Conservation (phyloP, 352 stramenopile genomes). For the Pythium aphanidermatum region DNA sequence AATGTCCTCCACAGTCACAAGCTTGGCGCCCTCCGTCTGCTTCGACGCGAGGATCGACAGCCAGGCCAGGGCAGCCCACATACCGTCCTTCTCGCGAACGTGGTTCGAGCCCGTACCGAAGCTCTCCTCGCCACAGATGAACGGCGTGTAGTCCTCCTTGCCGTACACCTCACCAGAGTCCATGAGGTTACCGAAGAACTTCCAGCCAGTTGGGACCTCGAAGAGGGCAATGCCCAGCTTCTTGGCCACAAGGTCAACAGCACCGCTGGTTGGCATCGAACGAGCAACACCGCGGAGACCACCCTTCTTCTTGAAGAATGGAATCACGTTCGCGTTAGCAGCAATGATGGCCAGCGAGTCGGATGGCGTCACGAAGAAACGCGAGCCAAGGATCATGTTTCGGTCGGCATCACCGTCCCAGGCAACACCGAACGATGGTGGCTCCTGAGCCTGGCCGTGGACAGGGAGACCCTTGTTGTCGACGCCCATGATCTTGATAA, state of each 20-base stretch:
- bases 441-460: conserved; percentile 66
- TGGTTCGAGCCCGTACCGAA: conserved; percentile 99
- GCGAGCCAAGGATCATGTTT: conserved; percentile 98
- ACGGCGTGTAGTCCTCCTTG: conserved; percentile 97
- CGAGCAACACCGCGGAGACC: conserved; percentile 91
- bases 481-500: conserved; percentile 96
- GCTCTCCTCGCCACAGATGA: conserved; percentile 98
- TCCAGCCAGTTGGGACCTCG: conserved; percentile 99
- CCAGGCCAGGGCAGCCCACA: conserved; percentile 98
- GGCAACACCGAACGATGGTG: conserved; percentile 90
- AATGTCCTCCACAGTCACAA: conserved; percentile 96
- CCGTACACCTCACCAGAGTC: conserved; percentile 94
- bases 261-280: conserved; percentile 98
- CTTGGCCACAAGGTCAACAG: conserved; percentile 96
- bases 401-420: conserved; percentile 98
- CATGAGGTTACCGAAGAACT: conserved; percentile 99
- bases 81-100: conserved; percentile 99
- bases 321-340: conserved; percentile 95
- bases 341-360: conserved; percentile 98
- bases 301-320: conserved; percentile 93
- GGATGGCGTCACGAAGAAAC: conserved; percentile 98
- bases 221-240: conserved; percentile 94
- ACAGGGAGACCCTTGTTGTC: conserved; percentile 74
- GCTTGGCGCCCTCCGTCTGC: conserved; percentile 76
- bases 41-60: conserved; percentile 96